Evolutionary conservation across 129 eudicot genomes (phyloP).

Genomic region (Artemisia argyi): DNA sequence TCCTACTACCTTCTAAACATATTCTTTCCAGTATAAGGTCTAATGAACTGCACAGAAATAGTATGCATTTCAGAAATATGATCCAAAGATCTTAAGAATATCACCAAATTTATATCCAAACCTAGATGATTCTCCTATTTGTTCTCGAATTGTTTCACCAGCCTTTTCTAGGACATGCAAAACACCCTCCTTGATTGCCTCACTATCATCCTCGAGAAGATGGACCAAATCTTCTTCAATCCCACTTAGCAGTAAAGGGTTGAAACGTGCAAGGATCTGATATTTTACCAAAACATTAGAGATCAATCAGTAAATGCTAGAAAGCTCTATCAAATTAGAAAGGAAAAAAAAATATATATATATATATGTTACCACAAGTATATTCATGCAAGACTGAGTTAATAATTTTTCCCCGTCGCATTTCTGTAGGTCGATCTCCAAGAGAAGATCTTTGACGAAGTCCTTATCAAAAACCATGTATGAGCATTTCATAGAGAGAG

Average conservation of each 20-base stretch:
- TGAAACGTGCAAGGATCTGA: constrained; percentile 83
- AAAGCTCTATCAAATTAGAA: neutral
- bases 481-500: constrained; percentile 84
- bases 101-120: constrained; percentile 18
- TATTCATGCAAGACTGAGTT: constrained; percentile 72
- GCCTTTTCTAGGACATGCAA: constrained; percentile 87
- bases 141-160: constrained; percentile 88
- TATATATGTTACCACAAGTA: constrained; percentile 77
- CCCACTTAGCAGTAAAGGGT: constrained; percentile 71
- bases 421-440: constrained; percentile 54
- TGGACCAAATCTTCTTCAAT: constrained; percentile 74
- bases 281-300: constrained; percentile 3
- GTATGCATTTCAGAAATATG: neutral
- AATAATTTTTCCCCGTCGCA: constrained; percentile 49
- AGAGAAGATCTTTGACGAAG: constrained; percentile 80
- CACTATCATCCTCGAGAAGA: constrained; percentile 91
- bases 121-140: constrained; percentile 89
- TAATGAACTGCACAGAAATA: constrained; percentile 62
- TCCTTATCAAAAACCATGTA: constrained; percentile 80
- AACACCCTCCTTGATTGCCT: constrained; percentile 82
- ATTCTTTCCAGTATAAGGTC: constrained; percentile 90
- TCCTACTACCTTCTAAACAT: constrained; percentile 90
- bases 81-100: neutral
- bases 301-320: neutral
- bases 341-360: neutral